These are phyloP conservation scores for Ascochyta pisi DNA, from an alignment of 2,329 filamentous ascomycete species.

Conservation along the genomic window DNA sequence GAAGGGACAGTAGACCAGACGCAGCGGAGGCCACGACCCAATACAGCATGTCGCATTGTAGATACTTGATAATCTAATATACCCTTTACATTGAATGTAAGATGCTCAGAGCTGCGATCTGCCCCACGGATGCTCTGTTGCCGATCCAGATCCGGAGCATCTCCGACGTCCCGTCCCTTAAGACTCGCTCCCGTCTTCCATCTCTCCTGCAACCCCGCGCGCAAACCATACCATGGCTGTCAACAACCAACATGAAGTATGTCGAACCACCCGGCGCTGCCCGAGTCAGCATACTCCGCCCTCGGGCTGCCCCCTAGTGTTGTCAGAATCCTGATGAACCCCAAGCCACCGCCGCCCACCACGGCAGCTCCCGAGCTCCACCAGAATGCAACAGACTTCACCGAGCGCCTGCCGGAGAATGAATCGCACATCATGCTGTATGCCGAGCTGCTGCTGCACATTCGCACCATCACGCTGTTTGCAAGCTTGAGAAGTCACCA, in stretches of 20 bases:
- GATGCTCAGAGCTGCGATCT: background rate
- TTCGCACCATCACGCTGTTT: constrained; percentile 65
- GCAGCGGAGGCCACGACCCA: background rate
- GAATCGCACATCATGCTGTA: constrained; percentile 56
- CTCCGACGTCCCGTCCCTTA: background rate
- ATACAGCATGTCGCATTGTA: constrained; percentile 3
- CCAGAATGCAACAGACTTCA: constrained; percentile 33
- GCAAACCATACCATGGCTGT: constrained; percentile 28
- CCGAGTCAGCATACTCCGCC: constrained; percentile 46
- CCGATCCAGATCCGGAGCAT: constrained; percentile 5
- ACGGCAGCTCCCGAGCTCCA: constrained; percentile 42
- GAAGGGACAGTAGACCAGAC: constrained; percentile 41
- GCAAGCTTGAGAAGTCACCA: constrained; percentile 57
- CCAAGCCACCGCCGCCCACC: constrained; percentile 35
- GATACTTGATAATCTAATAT: constrained; percentile 23
- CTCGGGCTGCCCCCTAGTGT: constrained; percentile 41
- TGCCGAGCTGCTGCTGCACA: constrained; percentile 66
- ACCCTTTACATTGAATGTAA: constrained; percentile 4
- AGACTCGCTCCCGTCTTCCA: constrained; percentile 11
- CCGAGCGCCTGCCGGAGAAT: constrained; percentile 36
- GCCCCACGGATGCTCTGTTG: background rate
- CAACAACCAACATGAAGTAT: constrained; percentile 39
- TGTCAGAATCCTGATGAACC: constrained; percentile 42
- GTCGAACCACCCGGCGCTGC: constrained; percentile 37
- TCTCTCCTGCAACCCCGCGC: constrained; percentile 14